Conservation (phyloP, 2,329 filamentous ascomycete genomes). For the Cladobotryum mycophilum region DNA sequence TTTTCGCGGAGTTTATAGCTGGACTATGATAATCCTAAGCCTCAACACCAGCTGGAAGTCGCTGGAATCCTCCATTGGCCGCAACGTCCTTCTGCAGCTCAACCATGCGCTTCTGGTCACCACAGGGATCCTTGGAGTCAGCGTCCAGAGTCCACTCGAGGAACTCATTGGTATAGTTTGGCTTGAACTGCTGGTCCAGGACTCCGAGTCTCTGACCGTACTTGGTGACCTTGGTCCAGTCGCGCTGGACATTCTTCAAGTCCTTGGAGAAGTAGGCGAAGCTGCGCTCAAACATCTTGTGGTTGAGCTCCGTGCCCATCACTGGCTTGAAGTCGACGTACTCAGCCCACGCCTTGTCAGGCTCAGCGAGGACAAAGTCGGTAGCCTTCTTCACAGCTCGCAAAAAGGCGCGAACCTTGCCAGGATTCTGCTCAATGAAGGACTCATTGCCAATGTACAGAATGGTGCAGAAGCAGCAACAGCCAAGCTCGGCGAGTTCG, state of each 20-base stretch:
- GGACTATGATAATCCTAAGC: not conserved
- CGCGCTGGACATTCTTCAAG: conserved; percentile 65
- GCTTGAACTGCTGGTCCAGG: conserved; percentile 53
- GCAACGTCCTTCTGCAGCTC: conserved; percentile 62
- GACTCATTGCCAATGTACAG: conserved; percentile 72
- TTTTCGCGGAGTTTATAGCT: too few species aligned
- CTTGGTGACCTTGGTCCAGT: conserved; percentile 71
- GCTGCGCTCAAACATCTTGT: conserved; percentile 73
- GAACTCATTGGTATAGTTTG: conserved; percentile 71
- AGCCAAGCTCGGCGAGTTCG: conserved; percentile 70
- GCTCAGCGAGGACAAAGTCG: conserved; percentile 61
- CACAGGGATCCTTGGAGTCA: conserved; percentile 60
- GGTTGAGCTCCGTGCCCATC: conserved; percentile 62
- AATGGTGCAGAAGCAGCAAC: conserved; percentile 80
- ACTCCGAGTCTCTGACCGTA: conserved; percentile 71
- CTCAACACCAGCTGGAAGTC: conserved; percentile 27
- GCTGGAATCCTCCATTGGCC: conserved; percentile 56
- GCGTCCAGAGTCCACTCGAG: conserved; percentile 58
- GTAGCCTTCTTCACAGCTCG: conserved; percentile 68
- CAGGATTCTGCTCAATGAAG: conserved; percentile 61
- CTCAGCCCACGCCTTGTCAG: conserved; percentile 57
- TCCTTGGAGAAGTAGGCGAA: conserved; percentile 72
- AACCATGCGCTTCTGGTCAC: conserved; percentile 70
- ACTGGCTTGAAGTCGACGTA: conserved; percentile 67
- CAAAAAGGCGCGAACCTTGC: conserved; percentile 62